Base-by-base conservation (phyloP, 371 early-diverging fungal genomes). In the Mucor piriformis region DNA sequence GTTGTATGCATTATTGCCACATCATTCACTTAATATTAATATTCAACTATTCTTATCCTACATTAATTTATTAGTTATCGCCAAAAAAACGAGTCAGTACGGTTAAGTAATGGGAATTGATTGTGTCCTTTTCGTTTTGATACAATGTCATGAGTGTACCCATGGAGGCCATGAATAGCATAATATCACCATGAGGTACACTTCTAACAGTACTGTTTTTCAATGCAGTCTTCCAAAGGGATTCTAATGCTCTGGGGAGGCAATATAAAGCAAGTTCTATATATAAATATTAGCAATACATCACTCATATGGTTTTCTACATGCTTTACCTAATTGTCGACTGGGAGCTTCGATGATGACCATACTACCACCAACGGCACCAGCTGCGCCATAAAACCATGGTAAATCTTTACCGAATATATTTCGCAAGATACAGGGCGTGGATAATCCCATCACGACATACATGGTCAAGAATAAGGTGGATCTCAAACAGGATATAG, bases 11-110 rank as follows among this genome's bases (percentile, higher is more conserved):
- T 29, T 29, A 8, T 6, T 29, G 29, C 29, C n/a, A n/a, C n/a
- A n/a, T n/a, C n/a, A n/a, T n/a, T n/a, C n/a, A n/a, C n/a, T n/a
- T n/a, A n/a, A n/a, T n/a, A n/a, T n/a, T n/a, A n/a, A n/a, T n/a
- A n/a, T n/a, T n/a, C n/a, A n/a, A n/a, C n/a, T n/a, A n/a, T n/a
- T n/a, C n/a, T n/a, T n/a, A n/a, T n/a, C n/a, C n/a, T n/a, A n/a
- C n/a, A n/a, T n/a, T n/a, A n/a, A n/a, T 42, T 42, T 33, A 29
- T 77, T 79, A 93, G 64, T 92, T 94, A 34, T 83, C 77, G n/a
- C 93, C 93, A 69, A 94, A 92, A 62, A 92, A 82, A 10, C 94
- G 83, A n/a, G 86, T 85, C 85, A 94, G 79, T 11, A 91, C 83
- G 34, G 84, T 87, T 20, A 88, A 84, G 55, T 92, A 92, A 46